Conservation (phyloP, 805 yeast genomes). For the Candida namnaoensis region DNA sequence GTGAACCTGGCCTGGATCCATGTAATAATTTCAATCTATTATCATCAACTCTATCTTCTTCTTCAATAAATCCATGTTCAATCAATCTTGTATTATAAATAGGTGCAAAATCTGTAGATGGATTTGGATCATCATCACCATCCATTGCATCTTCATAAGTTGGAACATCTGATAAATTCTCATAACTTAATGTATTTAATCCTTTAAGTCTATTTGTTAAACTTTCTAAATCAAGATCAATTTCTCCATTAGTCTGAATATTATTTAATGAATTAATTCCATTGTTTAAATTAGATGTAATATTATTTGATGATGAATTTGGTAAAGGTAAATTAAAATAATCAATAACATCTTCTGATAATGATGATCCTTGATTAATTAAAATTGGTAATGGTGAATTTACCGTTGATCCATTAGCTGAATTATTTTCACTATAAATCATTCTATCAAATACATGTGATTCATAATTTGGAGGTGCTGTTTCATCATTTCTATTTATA, state of each 20-base stretch:
- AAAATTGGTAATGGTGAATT: neutral
- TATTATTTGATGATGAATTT: too few species aligned
- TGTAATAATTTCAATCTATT: too few species aligned
- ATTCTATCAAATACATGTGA: slow-evolving; percentile 59
- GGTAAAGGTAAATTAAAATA: neutral
- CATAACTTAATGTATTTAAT: slow-evolving; percentile 1
- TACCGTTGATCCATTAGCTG: too few species aligned
- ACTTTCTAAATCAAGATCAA: too few species aligned
- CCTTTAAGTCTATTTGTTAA: too few species aligned
- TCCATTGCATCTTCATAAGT: slow-evolving; percentile 67
- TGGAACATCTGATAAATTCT: slow-evolving; percentile 56
- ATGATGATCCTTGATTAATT: neutral
- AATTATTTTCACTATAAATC: slow-evolving; percentile 2
- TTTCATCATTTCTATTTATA: slow-evolving; percentile 30
- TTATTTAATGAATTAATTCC: too few species aligned
- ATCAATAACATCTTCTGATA: too few species aligned
- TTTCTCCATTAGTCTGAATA: too few species aligned
- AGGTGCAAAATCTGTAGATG: slow-evolving; percentile 43
- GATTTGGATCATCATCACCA: slow-evolving; percentile 31
- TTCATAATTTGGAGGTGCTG: slow-evolving; percentile 74
- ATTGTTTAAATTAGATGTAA: too few species aligned
- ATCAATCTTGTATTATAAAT: slow-evolving; percentile 26
- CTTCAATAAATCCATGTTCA: too few species aligned
- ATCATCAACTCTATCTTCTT: too few species aligned
- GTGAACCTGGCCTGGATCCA: too few species aligned